phyloP scores from a whole-genome alignment of 805 yeast species.

The Ogataea angusta region DNA sequence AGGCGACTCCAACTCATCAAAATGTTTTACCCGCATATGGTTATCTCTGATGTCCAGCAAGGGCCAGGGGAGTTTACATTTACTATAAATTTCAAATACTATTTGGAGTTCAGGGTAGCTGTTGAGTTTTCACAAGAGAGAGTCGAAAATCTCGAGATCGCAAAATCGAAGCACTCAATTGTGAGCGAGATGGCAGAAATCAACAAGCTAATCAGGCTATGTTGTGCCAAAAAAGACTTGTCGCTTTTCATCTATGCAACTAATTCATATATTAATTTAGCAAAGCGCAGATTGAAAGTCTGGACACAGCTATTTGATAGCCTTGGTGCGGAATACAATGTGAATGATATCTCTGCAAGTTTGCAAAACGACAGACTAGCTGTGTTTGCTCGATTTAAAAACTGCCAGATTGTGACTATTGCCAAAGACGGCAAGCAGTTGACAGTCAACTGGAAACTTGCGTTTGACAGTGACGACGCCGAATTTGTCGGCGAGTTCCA shows the following conservation, averaged over 20 bases:
- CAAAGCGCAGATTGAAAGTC: conserved; percentile 16
- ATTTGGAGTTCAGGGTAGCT: conserved; percentile 15
- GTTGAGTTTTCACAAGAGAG: conserved; percentile 14
- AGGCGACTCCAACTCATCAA: conserved; percentile 21
- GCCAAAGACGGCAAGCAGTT: conserved; percentile 1
- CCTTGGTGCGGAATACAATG: conserved; percentile 10
- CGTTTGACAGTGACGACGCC: conserved; percentile 7
- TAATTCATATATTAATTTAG: conserved; percentile 24
- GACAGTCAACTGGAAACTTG: conserved; percentile 15
- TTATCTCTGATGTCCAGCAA: conserved; percentile 12
- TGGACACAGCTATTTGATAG: conserved; percentile 21
- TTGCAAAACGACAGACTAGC: conserved; percentile 2
- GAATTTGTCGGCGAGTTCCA: conserved; percentile 20
- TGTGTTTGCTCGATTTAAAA: conserved; percentile 2
- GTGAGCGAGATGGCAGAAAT: conserved; percentile 17
- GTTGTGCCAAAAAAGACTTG: conserved; percentile 18
- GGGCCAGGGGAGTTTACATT: conserved; percentile 10
- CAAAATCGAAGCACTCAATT: conserved; percentile 5
- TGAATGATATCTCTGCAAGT: conserved; percentile 15
- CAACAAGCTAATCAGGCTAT: conserved; percentile 11
- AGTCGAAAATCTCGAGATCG: conserved; percentile 11
- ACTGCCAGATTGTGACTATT: conserved; percentile 4
- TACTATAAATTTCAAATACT: conserved; percentile 14
- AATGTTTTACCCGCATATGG: conserved; percentile 30
- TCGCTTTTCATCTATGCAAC: conserved; percentile 24